phyloP scores from a whole-genome alignment of 441 rosid genomes.

The Syzygium malaccense region DNA sequence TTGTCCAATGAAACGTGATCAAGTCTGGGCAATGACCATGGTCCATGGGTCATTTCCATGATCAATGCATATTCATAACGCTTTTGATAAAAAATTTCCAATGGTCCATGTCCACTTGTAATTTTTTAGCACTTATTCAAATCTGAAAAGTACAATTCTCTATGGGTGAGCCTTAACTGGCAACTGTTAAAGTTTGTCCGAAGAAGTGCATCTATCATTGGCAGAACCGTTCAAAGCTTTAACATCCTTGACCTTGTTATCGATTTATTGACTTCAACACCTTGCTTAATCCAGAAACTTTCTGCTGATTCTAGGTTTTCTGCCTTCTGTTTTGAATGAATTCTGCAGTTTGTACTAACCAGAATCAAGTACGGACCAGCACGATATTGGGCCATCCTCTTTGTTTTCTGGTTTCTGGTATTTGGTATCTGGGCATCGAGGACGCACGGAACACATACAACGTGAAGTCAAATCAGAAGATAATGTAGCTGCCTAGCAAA shows the following conservation, averaged over 20 bases:
- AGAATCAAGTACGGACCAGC: constrained; percentile 95
- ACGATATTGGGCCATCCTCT: constrained; percentile 91
- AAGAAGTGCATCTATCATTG: neutral
- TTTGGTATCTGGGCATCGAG: constrained; percentile 95
- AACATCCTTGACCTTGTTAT: neutral
- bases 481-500: neutral
- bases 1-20: neutral
- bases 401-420: constrained; percentile 96
- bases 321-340: neutral
- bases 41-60: neutral
- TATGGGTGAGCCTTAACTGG: neutral
- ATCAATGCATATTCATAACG: neutral
- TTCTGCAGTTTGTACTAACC: constrained; percentile 75
- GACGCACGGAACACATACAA: constrained; percentile 46
- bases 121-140: neutral
- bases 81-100: neutral
- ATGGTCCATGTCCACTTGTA: neutral
- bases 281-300: neutral
- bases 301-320: neutral
- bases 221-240: neutral
- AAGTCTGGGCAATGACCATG: neutral
- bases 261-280: neutral
- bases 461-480: constrained; percentile 18
- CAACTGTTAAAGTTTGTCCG: neutral
- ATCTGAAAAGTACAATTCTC: neutral